A percentile compares a stretch with the other conserved stretches of the same genome.
Evolutionary conservation across 2,329 filamentous ascomycete genomes (phyloP).

Genomic region (Gaeumannomyces sp.): DNA sequence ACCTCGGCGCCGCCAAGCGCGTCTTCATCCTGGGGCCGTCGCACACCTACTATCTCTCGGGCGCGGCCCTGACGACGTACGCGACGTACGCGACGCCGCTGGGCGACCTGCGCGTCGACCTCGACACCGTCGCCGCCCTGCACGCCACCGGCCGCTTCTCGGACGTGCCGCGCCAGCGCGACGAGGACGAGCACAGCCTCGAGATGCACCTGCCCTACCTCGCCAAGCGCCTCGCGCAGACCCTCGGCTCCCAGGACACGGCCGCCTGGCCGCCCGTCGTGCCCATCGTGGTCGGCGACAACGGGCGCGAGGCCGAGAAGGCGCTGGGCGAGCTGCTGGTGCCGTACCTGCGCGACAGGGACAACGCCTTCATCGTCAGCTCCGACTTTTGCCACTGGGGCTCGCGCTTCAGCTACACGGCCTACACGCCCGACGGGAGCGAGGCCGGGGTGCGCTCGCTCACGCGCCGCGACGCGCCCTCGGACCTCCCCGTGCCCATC

Average conservation of each 20-base stretch:
- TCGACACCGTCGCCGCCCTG: conserved; percentile 44
- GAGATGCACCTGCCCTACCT: conserved; percentile 97
- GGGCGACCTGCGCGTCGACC: conserved; percentile 63
- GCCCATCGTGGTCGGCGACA: conserved; percentile 80
- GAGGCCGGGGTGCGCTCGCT: conserved; percentile 34
- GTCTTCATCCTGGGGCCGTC: conserved; percentile 92
- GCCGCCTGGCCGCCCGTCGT: conserved; percentile 64
- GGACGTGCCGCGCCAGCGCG: conserved; percentile 58
- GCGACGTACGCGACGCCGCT: conserved; percentile 67
- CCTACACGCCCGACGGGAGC: conserved; percentile 54
- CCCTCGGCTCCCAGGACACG: conserved; percentile 32
- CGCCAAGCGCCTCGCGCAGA: conserved; percentile 62
- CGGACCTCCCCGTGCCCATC: conserved; percentile 39
- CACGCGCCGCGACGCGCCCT: conserved; percentile 26
- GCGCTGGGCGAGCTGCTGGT: conserved; percentile 64
- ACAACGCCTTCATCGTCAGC: conserved; percentile 79
- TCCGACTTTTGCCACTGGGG: conserved; percentile 99
- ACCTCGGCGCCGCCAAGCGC: conserved; percentile 74
- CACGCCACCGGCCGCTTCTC: conserved; percentile 48
- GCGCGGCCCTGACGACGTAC: conserved; percentile 70
- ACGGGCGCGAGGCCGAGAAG: conserved; percentile 58
- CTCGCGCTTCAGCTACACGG: conserved; percentile 72
- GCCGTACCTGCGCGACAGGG: conserved; percentile 68
- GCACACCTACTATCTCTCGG: conserved; percentile 75
- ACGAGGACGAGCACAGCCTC: conserved; percentile 83